A percentile compares a stretch with the other conserved stretches of the same genome.
Evolutionary conservation across 345 rosid genomes (phyloP).

Genomic region (Eucalyptus guilfoylei): DNA sequence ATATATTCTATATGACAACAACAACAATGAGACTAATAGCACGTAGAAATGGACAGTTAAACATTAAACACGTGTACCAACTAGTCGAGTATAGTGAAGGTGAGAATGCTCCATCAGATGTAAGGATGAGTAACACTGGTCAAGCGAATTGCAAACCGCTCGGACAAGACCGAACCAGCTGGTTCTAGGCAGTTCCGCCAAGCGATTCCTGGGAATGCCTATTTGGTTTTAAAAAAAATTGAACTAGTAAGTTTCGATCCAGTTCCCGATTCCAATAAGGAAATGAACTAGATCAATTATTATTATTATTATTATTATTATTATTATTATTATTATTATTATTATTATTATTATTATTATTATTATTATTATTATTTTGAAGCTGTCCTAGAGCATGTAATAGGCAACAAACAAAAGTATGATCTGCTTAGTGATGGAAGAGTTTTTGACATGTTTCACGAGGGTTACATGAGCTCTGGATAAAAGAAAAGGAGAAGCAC

Average conservation of each 20-base stretch:
- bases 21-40: background rate
- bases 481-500: too few relatives aligned
- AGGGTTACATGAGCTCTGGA: background rate
- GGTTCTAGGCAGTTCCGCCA: background rate
- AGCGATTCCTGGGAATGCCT: accelerated
- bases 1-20: background rate
- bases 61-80: background rate
- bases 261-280: too few relatives aligned
- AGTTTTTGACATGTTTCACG: background rate
- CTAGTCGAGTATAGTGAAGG: background rate
- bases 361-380: too few relatives aligned
- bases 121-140: background rate
- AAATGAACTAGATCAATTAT: background rate
- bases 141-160: accelerated
- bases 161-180: accelerated
- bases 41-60: background rate
- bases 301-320: too few relatives aligned
- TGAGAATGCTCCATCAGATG: background rate
- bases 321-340: too few relatives aligned
- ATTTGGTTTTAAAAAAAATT: too few relatives aligned
- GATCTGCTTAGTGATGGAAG: background rate
- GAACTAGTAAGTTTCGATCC: accelerated
- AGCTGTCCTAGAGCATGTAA: background rate
- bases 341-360: too few relatives aligned
- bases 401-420: background rate